Evolutionary conservation across 2,329 filamentous ascomycete genomes (phyloP).

Genomic region (Penicillium corylophilum): DNA sequence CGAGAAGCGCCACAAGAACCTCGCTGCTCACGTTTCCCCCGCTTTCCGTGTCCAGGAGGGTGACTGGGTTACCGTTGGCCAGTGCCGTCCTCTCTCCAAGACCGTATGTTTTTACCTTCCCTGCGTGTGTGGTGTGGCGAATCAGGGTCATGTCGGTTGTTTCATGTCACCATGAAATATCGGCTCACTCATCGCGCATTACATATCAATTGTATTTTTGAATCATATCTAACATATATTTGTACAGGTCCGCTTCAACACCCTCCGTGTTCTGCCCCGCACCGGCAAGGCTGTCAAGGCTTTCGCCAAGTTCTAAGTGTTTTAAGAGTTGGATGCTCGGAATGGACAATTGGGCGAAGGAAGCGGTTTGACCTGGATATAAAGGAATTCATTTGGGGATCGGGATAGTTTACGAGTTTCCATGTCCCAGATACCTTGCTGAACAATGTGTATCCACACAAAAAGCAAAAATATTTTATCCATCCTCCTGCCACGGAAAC

Average conservation of each 20-base stretch:
- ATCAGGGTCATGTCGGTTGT: not conserved
- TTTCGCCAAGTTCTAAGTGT: slow-evolving; percentile 94
- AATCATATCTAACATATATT: slow-evolving; percentile 18
- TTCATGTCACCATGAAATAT: not conserved
- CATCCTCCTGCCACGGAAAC: slow-evolving; percentile 31
- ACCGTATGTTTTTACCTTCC: slow-evolving; percentile 68
- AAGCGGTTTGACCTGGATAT: slow-evolving; percentile 41
- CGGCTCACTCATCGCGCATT: not conserved
- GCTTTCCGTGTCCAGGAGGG: slow-evolving; percentile 99
- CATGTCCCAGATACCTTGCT: slow-evolving; percentile 43
- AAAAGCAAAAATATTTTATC: slow-evolving; percentile 40
- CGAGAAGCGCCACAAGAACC: slow-evolving; percentile 99
- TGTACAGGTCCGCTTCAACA: slow-evolving; percentile 93
- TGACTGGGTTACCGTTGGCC: slow-evolving; percentile 98
- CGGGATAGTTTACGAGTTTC: slow-evolving; percentile 43
- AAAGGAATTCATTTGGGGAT: slow-evolving; percentile 36
- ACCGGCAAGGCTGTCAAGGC: slow-evolving; percentile 96
- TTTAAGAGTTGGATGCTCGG: slow-evolving; percentile 32
- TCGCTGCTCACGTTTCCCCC: slow-evolving; percentile 96
- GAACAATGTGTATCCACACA: slow-evolving; percentile 41
- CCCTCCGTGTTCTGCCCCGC: slow-evolving; percentile 95
- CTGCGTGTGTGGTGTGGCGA: not conserved
- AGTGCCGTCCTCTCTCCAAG: slow-evolving; percentile 99
- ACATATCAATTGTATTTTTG: not conserved
- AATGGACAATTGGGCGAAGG: slow-evolving; percentile 34